Base-by-base conservation (phyloP, 345 rosid species). In the Camelina hispida region DNA sequence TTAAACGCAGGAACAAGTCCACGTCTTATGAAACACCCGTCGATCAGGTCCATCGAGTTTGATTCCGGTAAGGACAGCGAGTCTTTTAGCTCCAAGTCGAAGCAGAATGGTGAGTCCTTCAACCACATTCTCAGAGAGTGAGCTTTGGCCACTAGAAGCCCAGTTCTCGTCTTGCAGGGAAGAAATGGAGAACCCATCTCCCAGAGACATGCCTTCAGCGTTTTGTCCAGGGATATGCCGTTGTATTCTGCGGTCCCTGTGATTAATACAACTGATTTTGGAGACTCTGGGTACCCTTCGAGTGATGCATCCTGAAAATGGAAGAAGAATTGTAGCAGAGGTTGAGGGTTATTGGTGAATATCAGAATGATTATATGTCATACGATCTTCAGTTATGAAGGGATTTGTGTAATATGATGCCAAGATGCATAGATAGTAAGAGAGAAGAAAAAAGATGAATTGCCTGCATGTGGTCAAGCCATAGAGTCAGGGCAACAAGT, bases 401-500 rank as follows among this genome's bases (percentile, higher is more conserved):
- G 42, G 15, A 22, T 62, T n/a, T 46, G 25, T 18, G 50, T 9
- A 14, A 47, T 14, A 44, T 74, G 46, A 66, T 47, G 43, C 5
- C 0, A 40, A 48, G 44, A 59, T 59, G 25, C 43, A 57, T n/a
- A 62, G 66, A 54, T 12, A 66, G 12, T 23, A 20, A 57, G 50
- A 15, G 51, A 66, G 72, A 48, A 62, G 55, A 66, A 68, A 51
- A 51, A 54, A 76, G 46, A 57, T 66, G 64, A 66, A 72, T 81
- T 83, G 81, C 98, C 97, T 94, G 96, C 98, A 94, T 91, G 75
- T 79, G 87, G 68, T 94, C 97, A 73, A 94, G 97, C 98, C 98
- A 94, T 71, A 91, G 79, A 56, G 96, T 91, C 35, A 94, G 90
- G 47, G 89, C 98, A 66, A 91, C 97, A 62, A 94, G 97, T 50